phyloP scores from a whole-genome alignment of 345 rosid genomes.

The Carallia brachiata region DNA sequence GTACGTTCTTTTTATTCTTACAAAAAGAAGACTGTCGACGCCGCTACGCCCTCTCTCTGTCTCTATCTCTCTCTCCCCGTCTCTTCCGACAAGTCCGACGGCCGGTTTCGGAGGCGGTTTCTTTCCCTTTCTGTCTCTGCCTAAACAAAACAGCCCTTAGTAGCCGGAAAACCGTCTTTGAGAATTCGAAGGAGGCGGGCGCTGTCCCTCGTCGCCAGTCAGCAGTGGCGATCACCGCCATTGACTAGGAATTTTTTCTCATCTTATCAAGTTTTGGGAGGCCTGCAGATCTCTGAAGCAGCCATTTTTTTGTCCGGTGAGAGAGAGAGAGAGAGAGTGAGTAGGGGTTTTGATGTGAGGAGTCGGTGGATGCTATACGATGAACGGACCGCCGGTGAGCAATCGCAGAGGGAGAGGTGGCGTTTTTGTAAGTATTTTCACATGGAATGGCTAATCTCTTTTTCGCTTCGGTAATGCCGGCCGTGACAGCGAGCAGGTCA shows the following conservation, averaged over 20 bases:
- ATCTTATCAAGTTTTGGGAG: not conserved
- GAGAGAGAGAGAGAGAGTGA: not conserved
- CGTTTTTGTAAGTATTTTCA: slow-evolving; percentile 56
- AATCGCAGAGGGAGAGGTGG: slow-evolving; percentile 79
- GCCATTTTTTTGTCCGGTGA: not conserved
- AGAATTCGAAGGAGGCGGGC: not conserved
- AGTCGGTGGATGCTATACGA: slow-evolving; percentile 45
- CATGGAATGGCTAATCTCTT: slow-evolving; percentile 99
- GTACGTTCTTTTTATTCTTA: slow-evolving; percentile 18
- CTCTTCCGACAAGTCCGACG: slow-evolving; percentile 13
- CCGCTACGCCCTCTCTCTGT: slow-evolving; percentile 21
- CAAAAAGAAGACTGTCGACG: not conserved
- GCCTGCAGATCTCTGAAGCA: slow-evolving; percentile 14
- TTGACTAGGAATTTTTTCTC: slow-evolving; percentile 10
- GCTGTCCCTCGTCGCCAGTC: not conserved
- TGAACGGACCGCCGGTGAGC: slow-evolving; percentile 78
- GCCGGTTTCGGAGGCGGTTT: not conserved
- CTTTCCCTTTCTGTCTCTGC: not conserved
- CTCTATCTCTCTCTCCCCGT: slow-evolving; percentile 14
- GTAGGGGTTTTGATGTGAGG: slow-evolving; percentile 17
- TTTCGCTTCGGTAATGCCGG: slow-evolving; percentile 81
- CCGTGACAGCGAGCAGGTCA: slow-evolving; percentile 82
- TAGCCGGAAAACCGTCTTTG: not conserved
- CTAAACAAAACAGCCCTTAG: not conserved
- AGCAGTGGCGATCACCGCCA: slow-evolving; percentile 19